Percentiles rank a stretch among this genome's conserved stretches.
Evolutionary conservation across 2,329 filamentous ascomycete genomes (phyloP).

Genomic region (Trichophyton simii): DNA sequence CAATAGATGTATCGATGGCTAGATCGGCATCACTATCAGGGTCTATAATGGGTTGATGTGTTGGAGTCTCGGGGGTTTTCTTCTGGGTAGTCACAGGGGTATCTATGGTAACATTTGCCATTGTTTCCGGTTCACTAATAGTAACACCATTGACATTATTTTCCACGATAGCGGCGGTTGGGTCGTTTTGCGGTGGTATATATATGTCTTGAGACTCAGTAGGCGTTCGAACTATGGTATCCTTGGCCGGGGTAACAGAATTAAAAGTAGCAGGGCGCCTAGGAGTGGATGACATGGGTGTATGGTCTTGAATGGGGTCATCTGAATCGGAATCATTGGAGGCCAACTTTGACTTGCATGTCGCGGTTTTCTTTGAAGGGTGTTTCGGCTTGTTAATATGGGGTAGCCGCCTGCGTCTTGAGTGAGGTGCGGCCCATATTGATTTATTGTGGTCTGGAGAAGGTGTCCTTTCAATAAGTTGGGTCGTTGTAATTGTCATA

Average conservation of each 20-base stretch:
- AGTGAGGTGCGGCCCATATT: conserved; percentile 26
- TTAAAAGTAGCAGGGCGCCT: not conserved
- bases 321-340: conserved; percentile 25
- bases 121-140: not conserved
- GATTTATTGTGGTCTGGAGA: conserved; percentile 27
- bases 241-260: not conserved
- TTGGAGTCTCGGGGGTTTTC: not conserved
- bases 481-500: not conserved
- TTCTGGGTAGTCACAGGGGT: not conserved
- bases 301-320: conserved; percentile 29
- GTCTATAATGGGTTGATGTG: not conserved
- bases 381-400: not conserved
- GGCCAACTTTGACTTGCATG: not conserved
- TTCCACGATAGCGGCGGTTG: not conserved
- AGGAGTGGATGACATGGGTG: not conserved
- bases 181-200: not conserved
- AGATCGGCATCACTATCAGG: not conserved
- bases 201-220: too few relatives aligned
- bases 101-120: not conserved
- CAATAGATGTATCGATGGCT: not conserved
- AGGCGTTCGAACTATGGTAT: not conserved
- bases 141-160: not conserved
- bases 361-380: conserved; percentile 5
- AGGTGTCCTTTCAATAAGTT: conserved; percentile 11
- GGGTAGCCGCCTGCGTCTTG: conserved; percentile 16